Percentiles rank a stretch among this genome's conserved stretches.
Evolutionary conservation across 2,329 filamentous ascomycete genomes (phyloP).

Genomic region (Curvularia hawaiiensis): DNA sequence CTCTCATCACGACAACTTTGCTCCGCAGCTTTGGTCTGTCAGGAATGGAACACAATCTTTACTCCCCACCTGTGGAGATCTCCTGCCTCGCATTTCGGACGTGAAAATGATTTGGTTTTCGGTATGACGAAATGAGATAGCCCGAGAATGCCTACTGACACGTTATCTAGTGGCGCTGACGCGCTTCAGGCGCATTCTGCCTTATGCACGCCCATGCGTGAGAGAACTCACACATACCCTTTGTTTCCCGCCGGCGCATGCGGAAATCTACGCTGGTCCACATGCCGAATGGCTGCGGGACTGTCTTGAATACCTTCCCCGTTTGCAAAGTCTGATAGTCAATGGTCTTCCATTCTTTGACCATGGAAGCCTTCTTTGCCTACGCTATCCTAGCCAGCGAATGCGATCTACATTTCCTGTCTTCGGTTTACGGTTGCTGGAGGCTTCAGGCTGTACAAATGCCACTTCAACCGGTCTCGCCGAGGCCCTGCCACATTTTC

Average conservation of each 20-base stretch:
- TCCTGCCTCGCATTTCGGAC: constrained; percentile 66
- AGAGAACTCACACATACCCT: constrained; percentile 65
- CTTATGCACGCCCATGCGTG: constrained; percentile 58
- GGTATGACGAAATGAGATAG: constrained; percentile 35
- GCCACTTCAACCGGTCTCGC: constrained; percentile 61
- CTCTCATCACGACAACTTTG: constrained; percentile 62
- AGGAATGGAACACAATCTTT: constrained; percentile 63
- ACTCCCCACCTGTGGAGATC: constrained; percentile 66
- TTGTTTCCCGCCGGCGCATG: constrained; percentile 64
- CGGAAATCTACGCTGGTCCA: constrained; percentile 65
- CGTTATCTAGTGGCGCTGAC: constrained; percentile 58
- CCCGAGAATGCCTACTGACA: constrained; percentile 13
- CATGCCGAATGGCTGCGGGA: constrained; percentile 64
- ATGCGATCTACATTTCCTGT: constrained; percentile 40
- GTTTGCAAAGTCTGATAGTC: constrained; percentile 64
- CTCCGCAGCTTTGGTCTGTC: constrained; percentile 61
- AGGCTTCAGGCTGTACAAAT: constrained; percentile 63
- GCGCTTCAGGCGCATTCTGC: constrained; percentile 62
- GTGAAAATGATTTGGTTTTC: constrained; percentile 65
- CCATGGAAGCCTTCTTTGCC: constrained; percentile 59
- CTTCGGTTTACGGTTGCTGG: constrained; percentile 59
- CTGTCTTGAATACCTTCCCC: constrained; percentile 62
- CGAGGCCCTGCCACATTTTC: constrained; percentile 59
- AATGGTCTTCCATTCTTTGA: constrained; percentile 66
- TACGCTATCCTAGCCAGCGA: constrained; percentile 47